Base-by-base conservation (phyloP, 1,284 basidiomycete species). In the Ganoderma boninense region DNA sequence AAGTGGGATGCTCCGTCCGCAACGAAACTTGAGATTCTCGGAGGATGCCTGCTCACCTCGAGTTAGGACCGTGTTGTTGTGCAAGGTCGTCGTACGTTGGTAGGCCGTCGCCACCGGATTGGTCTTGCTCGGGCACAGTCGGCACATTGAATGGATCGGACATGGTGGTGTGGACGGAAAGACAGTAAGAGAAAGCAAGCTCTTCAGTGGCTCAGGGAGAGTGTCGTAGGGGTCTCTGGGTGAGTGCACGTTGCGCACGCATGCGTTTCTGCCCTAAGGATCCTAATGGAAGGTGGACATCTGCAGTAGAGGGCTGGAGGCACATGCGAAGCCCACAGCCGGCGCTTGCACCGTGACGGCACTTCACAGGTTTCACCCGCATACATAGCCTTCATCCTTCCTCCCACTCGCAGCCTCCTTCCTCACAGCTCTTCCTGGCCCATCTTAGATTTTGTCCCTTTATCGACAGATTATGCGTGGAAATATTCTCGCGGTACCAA, bases 81-180 rank as follows among this genome's bases (percentile, higher is more conserved):
- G 90, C 89, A 18, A 95, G 87, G 78, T 92, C 90, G 71, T 93
- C 90, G 76, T 95, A 95, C 1, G 90, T 91, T 16, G 93, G 93
- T 3, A 94, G 84, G 54, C 87, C 88, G 67, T 90, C 88, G 46
- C 83, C 86, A 35, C 86, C 88, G n/a, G 80, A 78, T 29, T 82
- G 77, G 78, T 93, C 92, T 76, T 90, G 89, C 75, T 94, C 92
- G 32, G 80, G 81, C 8, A 72, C 63, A 26, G 73, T 62, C 38
- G 78, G 79, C 38, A 79, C 72, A 42, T 74, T 67, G 67, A 69
- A 72, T 2, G 66, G 67, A 62, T 73, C 57, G 42, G 73, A 72
- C 80, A 81, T 81, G 69, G 56, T 20, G n/a, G 44, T n/a, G 2
- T 20, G 18, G 29, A 29, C 23, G 23, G 60, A 23, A 23, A 42